A percentile compares a stretch with the other conserved stretches of the same genome.
phyloP scores from a whole-genome alignment of 345 rosid species.

The Eucalyptus regnans region DNA sequence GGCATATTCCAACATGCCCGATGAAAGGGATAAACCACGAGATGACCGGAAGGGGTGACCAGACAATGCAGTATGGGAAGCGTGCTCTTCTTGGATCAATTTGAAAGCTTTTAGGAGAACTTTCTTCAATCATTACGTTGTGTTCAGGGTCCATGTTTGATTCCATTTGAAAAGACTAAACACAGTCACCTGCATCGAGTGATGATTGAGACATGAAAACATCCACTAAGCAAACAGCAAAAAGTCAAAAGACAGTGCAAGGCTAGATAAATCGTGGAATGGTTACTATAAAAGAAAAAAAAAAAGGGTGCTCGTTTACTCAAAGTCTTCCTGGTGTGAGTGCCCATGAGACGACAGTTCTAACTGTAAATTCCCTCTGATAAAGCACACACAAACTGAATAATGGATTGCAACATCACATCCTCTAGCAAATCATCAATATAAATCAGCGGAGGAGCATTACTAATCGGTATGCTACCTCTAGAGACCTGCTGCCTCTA shows the following conservation, averaged over 20 bases:
- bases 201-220: background rate
- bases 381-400: background rate
- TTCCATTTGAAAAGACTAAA: conserved; percentile 18
- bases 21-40: conserved; percentile 90
- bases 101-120: conserved; percentile 15
- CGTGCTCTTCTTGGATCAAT: conserved; percentile 67
- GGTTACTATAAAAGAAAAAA: background rate
- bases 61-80: conserved; percentile 81
- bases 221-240: background rate
- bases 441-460: background rate
- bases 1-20: conserved; percentile 78
- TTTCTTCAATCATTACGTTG: conserved; percentile 22
- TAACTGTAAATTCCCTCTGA: background rate
- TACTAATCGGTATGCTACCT: background rate
- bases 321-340: background rate
- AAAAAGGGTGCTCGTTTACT: background rate
- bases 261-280: background rate
- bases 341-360: background rate
- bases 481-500: background rate
- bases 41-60: conserved; percentile 88
- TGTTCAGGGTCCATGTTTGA: conserved; percentile 28
- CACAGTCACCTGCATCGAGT: background rate
- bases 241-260: background rate
- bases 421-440: background rate
- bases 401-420: background rate